Conservation (phyloP, 2,329 filamentous ascomycete species). For the Exophiala dermatitidis region DNA sequence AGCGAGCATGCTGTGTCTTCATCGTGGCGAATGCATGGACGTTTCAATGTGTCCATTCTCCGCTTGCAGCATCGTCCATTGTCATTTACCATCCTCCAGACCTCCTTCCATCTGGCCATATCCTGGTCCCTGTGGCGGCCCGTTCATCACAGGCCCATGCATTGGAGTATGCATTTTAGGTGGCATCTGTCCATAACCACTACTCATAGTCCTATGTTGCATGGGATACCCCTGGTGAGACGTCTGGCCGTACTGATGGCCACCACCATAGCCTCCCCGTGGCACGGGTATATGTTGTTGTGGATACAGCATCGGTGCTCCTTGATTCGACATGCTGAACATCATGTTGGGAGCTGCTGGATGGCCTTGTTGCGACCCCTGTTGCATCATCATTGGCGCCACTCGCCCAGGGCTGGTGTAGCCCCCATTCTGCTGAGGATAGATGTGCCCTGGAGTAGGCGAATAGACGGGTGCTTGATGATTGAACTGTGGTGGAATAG, state of each 20-base stretch:
- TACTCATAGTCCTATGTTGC: conserved; percentile 50
- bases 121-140: conserved; percentile 21
- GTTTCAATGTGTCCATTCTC: background rate
- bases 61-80: background rate
- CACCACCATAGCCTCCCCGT: conserved; percentile 52
- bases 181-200: conserved; percentile 46
- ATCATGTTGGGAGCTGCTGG: conserved; percentile 58
- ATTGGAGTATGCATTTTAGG: conserved; percentile 39
- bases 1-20: background rate
- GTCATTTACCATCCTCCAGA: conserved; percentile 25
- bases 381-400: conserved; percentile 89
- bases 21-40: background rate
- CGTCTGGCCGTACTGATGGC: conserved; percentile 58
- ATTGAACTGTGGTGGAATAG: conserved; percentile 59
- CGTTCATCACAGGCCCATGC: conserved; percentile 25
- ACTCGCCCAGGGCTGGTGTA: conserved; percentile 83
- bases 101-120: conserved; percentile 19
- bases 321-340: conserved; percentile 49
- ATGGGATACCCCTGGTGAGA: conserved; percentile 58
- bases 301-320: conserved; percentile 53
- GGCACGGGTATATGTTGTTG: conserved; percentile 64
- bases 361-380: conserved; percentile 88
- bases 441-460: conserved; percentile 63
- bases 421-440: conserved; percentile 51
- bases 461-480: conserved; percentile 80